Base-by-base conservation (phyloP, 1,284 basidiomycete species). In the Rhodofomes roseus region DNA sequence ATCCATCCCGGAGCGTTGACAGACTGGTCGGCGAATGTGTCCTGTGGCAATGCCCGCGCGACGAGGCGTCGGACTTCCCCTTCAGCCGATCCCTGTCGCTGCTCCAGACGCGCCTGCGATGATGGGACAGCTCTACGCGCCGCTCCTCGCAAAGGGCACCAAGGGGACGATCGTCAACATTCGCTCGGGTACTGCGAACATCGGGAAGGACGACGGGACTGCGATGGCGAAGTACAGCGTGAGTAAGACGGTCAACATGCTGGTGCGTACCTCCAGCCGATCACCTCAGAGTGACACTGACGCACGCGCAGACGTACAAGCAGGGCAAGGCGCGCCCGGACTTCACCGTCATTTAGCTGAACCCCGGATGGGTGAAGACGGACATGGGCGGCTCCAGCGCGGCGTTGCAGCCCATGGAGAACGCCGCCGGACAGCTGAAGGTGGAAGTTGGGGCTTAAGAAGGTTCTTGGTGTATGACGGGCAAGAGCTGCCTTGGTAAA, bases 341-440 rank as follows among this genome's bases (percentile, higher is more conserved):
- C 53, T 40, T 71, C 22, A 66, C 67, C 16, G 56, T 62, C 1
- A 57, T 71, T 18, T 54, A 62, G 1, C 43, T 73, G 1, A 68
- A 70, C 59, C 70, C 70, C 4, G 71, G 66, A 1, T 72, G 67
- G 65, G 66, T 71, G 22, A 73, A 70, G 64, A 76, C 69, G 68
- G 69, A 67, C 44, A 68, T 73, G 69, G 70, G 72, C 31, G 70
- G 70, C 3, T 41, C 57, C 7, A 57, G 60, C n/a, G 72, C 71
- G 3, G 37, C 57, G 0, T 60, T 75, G 20, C 66, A 70, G 36
- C 65, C 68, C 12, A 37, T 65, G 16, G 66, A 70, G 53, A 68
- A 65, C 48, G 64, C 71, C 18, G 23, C 59, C 4, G 57, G 57
- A 7, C 57, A 70, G 14, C 55, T 73, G 23, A 66, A 66, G 55